Percentiles rank a stretch among this genome's conserved stretches.
Evolutionary conservation across 2,329 filamentous ascomycete genomes (phyloP).

Genomic region (Colletotrichum australisinense): DNA sequence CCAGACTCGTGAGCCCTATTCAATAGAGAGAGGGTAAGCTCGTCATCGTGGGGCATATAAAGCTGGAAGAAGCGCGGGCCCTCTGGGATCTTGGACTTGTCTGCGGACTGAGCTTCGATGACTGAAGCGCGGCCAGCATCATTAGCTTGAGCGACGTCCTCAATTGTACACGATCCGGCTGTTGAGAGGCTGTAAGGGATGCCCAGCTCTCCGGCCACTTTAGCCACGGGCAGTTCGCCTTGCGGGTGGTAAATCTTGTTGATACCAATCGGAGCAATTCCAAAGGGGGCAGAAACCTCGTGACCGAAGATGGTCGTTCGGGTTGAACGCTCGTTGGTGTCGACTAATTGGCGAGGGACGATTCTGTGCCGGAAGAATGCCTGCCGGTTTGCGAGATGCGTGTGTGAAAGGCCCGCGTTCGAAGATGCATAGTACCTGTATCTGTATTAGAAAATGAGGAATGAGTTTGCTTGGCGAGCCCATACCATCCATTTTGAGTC

Average conservation of each 20-base stretch:
- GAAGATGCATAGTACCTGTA: slow-evolving; percentile 64
- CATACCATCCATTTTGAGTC: slow-evolving; percentile 65
- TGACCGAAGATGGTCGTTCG: slow-evolving; percentile 70
- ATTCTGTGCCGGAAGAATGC: slow-evolving; percentile 74
- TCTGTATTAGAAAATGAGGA: neutral
- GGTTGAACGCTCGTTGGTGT: slow-evolving; percentile 68
- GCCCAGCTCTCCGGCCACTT: slow-evolving; percentile 68
- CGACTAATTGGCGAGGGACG: slow-evolving; percentile 69
- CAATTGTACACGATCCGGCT: slow-evolving; percentile 66
- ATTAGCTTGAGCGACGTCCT: slow-evolving; percentile 68
- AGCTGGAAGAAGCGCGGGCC: slow-evolving; percentile 70
- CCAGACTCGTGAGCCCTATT: slow-evolving; percentile 64
- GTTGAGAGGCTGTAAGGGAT: slow-evolving; percentile 70
- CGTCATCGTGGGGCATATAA: slow-evolving; percentile 73
- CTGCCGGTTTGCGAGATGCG: slow-evolving; percentile 68
- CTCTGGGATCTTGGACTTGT: slow-evolving; percentile 22
- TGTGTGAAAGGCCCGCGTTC: slow-evolving; percentile 65
- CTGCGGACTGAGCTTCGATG: neutral
- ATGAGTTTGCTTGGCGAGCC: no score
- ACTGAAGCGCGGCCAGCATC: slow-evolving; percentile 42
- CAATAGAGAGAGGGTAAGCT: slow-evolving; percentile 66
- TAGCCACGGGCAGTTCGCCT: slow-evolving; percentile 70
- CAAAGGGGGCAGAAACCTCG: slow-evolving; percentile 68
- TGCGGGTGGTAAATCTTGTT: slow-evolving; percentile 72
- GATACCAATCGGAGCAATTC: slow-evolving; percentile 74